These are phyloP conservation scores for Chytriomyces sp. DNA, from an alignment of 192 early-diverging fungal species.

Conservation along the genomic window DNA sequence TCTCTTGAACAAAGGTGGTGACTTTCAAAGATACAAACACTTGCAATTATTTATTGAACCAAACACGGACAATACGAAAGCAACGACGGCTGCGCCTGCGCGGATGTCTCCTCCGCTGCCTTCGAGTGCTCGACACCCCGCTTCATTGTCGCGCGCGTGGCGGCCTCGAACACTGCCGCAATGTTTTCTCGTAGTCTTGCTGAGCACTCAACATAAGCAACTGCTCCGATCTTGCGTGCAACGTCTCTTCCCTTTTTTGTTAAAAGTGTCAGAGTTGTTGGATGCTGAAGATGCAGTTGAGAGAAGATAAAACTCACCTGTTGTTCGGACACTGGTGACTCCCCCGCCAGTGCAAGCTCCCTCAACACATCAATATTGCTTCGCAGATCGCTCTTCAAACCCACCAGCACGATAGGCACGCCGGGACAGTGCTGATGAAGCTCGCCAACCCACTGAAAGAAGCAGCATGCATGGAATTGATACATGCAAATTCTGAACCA, in stretches of 20 bases:
- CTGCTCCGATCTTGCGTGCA: slow-evolving; percentile 75
- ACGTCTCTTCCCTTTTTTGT: slow-evolving; percentile 64
- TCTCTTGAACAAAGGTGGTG: too few relatives aligned
- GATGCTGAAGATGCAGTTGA: too few relatives aligned
- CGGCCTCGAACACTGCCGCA: not conserved
- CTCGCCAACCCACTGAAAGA: slow-evolving; percentile 75
- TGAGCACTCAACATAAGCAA: slow-evolving; percentile 82
- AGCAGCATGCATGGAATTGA: too few relatives aligned
- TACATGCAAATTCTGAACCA: too few relatives aligned
- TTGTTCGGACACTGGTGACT: slow-evolving; percentile 35
- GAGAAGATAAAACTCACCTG: too few relatives aligned
- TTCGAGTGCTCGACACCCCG: too few relatives aligned
- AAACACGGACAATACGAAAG: too few relatives aligned
- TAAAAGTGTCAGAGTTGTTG: too few relatives aligned
- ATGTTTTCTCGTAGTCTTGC: slow-evolving; percentile 74
- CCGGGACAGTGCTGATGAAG: slow-evolving; percentile 77
- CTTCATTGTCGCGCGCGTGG: not conserved
- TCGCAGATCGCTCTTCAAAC: slow-evolving; percentile 47
- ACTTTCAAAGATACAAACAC: too few relatives aligned
- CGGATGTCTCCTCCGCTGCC: too few relatives aligned
- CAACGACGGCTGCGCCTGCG: too few relatives aligned
- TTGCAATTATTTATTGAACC: too few relatives aligned
- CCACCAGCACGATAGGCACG: slow-evolving; percentile 76
- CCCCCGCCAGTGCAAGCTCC: slow-evolving; percentile 12
- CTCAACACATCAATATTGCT: slow-evolving; percentile 33